Evolutionary conservation across 495 filamentous ascomycete genomes (phyloP).

Genomic region (Penicillium paradoxum): DNA sequence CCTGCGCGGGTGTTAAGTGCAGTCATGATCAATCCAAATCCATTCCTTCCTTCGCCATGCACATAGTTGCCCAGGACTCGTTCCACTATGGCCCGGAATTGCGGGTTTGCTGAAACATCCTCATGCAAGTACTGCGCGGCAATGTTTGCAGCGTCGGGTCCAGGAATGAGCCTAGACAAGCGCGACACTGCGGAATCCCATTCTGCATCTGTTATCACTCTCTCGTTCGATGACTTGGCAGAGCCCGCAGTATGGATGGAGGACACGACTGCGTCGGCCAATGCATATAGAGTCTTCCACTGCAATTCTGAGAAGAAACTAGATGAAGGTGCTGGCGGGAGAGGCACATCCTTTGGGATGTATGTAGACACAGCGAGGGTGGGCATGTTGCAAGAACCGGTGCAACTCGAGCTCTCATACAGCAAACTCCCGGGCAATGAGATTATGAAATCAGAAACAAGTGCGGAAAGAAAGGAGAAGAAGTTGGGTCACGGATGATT

Average conservation of each 20-base stretch:
- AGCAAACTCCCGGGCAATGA: neutral
- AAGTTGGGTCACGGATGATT: neutral
- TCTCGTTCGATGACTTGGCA: constrained; percentile 21
- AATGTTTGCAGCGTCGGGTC: constrained; percentile 27
- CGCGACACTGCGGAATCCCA: constrained; percentile 29
- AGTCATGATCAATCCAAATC: constrained; percentile 46
- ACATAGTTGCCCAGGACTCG: constrained; percentile 41
- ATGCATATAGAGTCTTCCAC: constrained; percentile 52
- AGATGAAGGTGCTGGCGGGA: constrained; percentile 34
- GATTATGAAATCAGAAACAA: neutral
- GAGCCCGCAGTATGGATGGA: constrained; percentile 36
- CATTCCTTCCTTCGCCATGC: constrained; percentile 45
- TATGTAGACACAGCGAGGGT: constrained; percentile 21
- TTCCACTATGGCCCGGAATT: constrained; percentile 41
- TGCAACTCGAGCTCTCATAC: neutral
- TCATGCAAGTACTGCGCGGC: constrained; percentile 46
- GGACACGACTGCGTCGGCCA: constrained; percentile 53
- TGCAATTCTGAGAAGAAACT: constrained; percentile 45
- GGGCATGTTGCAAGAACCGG: constrained; percentile 17
- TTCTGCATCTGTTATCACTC: constrained; percentile 33
- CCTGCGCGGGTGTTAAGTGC: constrained; percentile 59
- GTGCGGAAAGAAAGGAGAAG: neutral
- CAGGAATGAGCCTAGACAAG: constrained; percentile 25
- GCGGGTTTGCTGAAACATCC: constrained; percentile 42
- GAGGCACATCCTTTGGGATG: constrained; percentile 39